Evolutionary conservation across 768 basidiomycete species (phyloP).

Genomic region (Tylopilus subfusipes): DNA sequence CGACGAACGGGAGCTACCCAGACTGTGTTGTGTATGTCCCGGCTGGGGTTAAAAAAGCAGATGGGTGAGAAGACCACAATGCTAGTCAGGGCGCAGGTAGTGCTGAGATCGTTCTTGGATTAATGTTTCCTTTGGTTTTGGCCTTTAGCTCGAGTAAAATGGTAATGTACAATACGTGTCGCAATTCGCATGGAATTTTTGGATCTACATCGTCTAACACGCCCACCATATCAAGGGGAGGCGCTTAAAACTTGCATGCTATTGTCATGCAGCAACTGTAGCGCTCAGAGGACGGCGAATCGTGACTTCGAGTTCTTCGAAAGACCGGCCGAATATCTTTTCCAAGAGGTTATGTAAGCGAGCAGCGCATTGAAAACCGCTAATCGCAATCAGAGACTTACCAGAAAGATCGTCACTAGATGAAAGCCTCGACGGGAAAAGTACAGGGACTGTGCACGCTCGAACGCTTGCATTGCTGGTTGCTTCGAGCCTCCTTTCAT

Average conservation of each 20-base stretch:
- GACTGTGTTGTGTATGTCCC: background rate
- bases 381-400: background rate
- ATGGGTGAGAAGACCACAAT: background rate
- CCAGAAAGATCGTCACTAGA: background rate
- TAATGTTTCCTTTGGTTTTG: background rate
- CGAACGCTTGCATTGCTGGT: background rate
- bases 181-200: too few species aligned
- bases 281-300: background rate
- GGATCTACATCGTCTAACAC: background rate
- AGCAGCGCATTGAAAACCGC: background rate
- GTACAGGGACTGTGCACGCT: background rate
- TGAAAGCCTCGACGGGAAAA: background rate
- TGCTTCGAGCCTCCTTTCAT: background rate
- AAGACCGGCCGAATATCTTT: background rate
- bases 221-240: background rate
- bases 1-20: background rate
- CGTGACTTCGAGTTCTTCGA: background rate
- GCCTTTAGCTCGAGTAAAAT: too few species aligned
- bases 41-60: background rate
- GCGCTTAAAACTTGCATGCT: background rate
- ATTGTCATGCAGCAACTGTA: background rate
- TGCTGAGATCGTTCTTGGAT: background rate
- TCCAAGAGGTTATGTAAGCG: too few species aligned
- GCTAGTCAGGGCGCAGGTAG: background rate
- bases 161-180: too few species aligned